Percentiles rank a stretch among this genome's conserved stretches.
phyloP scores from a whole-genome alignment of 805 yeast species.

The Danielozyma ontarioensis region DNA sequence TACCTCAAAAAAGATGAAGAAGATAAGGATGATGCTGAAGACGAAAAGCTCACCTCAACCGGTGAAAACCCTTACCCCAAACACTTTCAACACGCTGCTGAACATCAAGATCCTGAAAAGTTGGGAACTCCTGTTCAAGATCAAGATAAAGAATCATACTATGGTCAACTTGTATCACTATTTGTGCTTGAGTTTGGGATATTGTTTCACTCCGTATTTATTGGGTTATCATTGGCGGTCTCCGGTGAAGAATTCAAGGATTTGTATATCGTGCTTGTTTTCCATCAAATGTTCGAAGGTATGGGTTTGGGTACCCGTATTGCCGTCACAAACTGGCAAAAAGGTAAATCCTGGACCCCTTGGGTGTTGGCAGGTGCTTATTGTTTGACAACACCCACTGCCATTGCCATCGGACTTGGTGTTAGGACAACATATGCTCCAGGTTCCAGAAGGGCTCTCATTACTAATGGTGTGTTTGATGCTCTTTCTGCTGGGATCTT shows the following conservation, averaged over 20 bases:
- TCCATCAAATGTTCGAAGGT: constrained; percentile 84
- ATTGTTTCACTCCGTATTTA: constrained; percentile 75
- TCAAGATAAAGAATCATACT: constrained; percentile 40
- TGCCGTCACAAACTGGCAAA: constrained; percentile 55
- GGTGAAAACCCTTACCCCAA: constrained; percentile 22
- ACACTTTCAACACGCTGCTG: constrained; percentile 41
- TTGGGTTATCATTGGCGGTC: constrained; percentile 74
- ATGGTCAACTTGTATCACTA: constrained; percentile 52
- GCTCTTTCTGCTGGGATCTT: constrained; percentile 31
- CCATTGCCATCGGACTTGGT: constrained; percentile 34
- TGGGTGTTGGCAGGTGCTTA: constrained; percentile 28
- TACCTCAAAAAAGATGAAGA: constrained; percentile 23
- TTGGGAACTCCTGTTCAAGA: constrained; percentile 31
- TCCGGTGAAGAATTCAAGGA: constrained; percentile 73
- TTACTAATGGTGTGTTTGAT: constrained; percentile 30
- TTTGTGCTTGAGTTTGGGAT: constrained; percentile 74
- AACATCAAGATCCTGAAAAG: constrained; percentile 42
- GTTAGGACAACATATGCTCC: constrained; percentile 28
- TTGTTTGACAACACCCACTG: constrained; percentile 27
- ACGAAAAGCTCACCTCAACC: constrained; percentile 7
- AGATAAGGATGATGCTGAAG: constrained; percentile 8
- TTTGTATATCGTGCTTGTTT: constrained; percentile 62
- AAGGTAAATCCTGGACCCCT: constrained; percentile 43
- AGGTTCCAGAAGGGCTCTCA: constrained; percentile 26
- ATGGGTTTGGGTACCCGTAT: constrained; percentile 78